Evolutionary conservation across 108 stramenopile genomes (phyloP).

Genomic region (Pseudonitzschia pungens): DNA sequence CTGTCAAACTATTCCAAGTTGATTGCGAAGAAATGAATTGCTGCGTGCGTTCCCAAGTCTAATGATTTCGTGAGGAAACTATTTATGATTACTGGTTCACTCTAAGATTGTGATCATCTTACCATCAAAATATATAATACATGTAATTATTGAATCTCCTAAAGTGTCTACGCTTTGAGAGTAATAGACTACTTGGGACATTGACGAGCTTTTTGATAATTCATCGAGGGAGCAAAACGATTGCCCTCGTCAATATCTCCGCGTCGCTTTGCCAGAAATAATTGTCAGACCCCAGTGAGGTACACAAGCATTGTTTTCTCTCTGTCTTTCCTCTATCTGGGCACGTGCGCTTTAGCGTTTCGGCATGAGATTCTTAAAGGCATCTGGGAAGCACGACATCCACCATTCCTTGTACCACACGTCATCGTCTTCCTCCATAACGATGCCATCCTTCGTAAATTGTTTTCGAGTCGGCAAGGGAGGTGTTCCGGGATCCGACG

Average conservation of each 20-base stretch:
- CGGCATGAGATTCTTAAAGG: constrained; percentile 35
- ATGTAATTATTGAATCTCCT: constrained; percentile 1
- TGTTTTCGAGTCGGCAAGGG: constrained; percentile 26
- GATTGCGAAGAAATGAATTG: too few relatives aligned
- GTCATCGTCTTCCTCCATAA: constrained; percentile 30
- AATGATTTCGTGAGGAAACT: too few relatives aligned
- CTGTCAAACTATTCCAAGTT: too few relatives aligned
- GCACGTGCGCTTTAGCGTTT: constrained; percentile 28
- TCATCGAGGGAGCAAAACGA: neutral
- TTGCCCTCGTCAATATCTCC: neutral
- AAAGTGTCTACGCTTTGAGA: neutral
- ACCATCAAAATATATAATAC: neutral
- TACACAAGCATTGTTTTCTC: neutral
- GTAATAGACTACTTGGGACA: neutral
- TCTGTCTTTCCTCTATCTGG: neutral
- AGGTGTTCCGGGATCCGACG: constrained; percentile 20
- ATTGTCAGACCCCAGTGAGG: neutral
- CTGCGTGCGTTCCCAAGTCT: too few relatives aligned
- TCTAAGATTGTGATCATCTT: neutral
- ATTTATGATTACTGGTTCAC: neutral
- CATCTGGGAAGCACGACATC: constrained; percentile 48
- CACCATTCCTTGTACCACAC: constrained; percentile 48
- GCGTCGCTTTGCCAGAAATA: neutral
- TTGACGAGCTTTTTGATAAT: neutral
- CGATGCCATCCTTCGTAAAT: constrained; percentile 12